Evolutionary conservation across 345 rosid genomes (phyloP).

Genomic region (Gossypium ekmanianum): DNA sequence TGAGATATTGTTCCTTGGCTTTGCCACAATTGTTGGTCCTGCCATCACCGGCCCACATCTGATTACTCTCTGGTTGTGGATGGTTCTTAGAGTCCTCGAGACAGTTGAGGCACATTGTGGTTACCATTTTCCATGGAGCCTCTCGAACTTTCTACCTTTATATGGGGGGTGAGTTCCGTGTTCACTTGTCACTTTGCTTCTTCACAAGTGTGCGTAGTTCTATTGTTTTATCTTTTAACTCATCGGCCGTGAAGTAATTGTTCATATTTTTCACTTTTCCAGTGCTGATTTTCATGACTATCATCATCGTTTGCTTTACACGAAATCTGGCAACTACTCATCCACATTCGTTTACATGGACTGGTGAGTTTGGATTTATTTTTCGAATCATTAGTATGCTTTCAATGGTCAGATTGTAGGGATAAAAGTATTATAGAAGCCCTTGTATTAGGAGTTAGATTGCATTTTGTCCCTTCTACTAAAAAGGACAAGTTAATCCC

Average conservation of each 20-base stretch:
- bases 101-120: slow-evolving; percentile 99
- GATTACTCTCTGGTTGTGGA: slow-evolving; percentile 89
- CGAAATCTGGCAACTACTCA: slow-evolving; percentile 94
- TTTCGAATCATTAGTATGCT: not conserved
- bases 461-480: too few relatives aligned
- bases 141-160: slow-evolving; percentile 77
- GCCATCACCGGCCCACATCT: slow-evolving; percentile 97
- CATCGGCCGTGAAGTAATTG: slow-evolving; percentile 13
- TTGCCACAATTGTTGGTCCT: slow-evolving; percentile 95
- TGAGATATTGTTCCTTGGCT: slow-evolving; percentile 90
- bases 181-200: not conserved
- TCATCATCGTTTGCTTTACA: slow-evolving; percentile 91
- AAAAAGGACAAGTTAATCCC: too few relatives aligned
- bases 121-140: slow-evolving; percentile 98
- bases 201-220: not conserved
- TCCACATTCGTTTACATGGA: slow-evolving; percentile 96
- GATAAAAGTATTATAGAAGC: too few relatives aligned
- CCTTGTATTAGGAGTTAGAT: too few relatives aligned
- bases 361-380: slow-evolving; percentile 49
- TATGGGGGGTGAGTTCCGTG: slow-evolving; percentile 83
- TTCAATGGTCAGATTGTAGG: not conserved
- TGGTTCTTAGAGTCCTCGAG: slow-evolving; percentile 86
- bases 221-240: slow-evolving; percentile 1
- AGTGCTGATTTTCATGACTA: slow-evolving; percentile 98
- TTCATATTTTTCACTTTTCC: slow-evolving; percentile 18